Conservation (phyloP, 2,329 filamentous ascomycete species). For the Aspergillus ochraceoroseus region DNA sequence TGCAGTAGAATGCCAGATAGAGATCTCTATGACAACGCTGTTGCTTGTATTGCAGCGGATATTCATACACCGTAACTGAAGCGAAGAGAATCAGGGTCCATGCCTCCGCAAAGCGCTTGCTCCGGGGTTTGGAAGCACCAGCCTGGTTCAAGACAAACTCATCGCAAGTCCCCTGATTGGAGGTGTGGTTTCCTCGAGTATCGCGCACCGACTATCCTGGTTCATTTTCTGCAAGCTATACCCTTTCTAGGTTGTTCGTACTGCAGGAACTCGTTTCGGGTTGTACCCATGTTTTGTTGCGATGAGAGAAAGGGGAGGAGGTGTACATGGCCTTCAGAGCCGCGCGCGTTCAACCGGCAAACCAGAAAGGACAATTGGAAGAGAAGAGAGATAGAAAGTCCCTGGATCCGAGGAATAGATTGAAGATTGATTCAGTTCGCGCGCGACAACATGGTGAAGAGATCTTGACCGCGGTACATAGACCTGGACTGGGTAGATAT, state of each 20-base stretch:
- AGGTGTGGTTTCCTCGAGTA: background rate
- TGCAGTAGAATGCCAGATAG: background rate
- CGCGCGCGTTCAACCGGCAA: slow-evolving; percentile 15
- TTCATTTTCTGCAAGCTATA: slow-evolving; percentile 12
- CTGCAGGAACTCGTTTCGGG: slow-evolving; percentile 15
- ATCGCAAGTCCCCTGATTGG: slow-evolving; percentile 1
- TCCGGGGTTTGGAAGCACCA: slow-evolving; percentile 57
- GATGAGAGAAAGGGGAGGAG: background rate
- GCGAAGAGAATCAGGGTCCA: slow-evolving; percentile 3
- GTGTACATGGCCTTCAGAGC: slow-evolving; percentile 9
- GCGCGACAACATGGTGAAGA: slow-evolving; percentile 16
- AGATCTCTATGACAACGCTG: slow-evolving; percentile 6
- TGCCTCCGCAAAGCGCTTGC: slow-evolving; percentile 6
- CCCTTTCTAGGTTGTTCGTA: slow-evolving; percentile 6
- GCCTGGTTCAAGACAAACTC: slow-evolving; percentile 59
- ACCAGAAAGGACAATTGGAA: slow-evolving; percentile 4
- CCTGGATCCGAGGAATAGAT: slow-evolving; percentile 2
- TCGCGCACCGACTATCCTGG: slow-evolving; percentile 4
- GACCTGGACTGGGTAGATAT: background rate
- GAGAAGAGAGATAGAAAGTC: background rate
- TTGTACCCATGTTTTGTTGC: slow-evolving; percentile 1
- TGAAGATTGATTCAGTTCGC: slow-evolving; percentile 14
- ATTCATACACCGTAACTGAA: background rate
- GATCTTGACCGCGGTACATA: background rate
- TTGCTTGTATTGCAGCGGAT: background rate